Percentiles rank a stretch among this genome's conserved stretches.
These are phyloP conservation scores for Ehretia macrophylla DNA, from an alignment of 257 asterid species.

Conservation along the genomic window DNA sequence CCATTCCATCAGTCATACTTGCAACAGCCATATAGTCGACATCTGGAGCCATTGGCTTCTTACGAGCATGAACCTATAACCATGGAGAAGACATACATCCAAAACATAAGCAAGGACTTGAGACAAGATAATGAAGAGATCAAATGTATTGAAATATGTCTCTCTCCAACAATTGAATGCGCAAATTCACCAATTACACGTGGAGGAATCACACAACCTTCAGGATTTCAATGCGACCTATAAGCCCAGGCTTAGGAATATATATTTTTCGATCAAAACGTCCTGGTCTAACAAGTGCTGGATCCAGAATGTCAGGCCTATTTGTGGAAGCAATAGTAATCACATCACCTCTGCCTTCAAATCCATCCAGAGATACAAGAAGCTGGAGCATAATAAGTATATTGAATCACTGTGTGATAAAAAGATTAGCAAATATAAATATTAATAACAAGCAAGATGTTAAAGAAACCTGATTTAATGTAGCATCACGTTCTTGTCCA, in stretches of 20 bases:
- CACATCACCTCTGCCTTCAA: constrained; percentile 97
- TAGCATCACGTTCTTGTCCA: constrained; percentile 98
- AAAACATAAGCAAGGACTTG: not conserved
- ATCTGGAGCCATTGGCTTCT: constrained; percentile 88
- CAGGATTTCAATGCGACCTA: constrained; percentile 85
- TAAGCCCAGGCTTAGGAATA: constrained; percentile 90
- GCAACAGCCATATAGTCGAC: constrained; percentile 89
- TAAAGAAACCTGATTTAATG: constrained; percentile 80
- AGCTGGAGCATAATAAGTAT: constrained; percentile 57
- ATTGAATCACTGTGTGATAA: constrained; percentile 18
- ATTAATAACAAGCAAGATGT: constrained; percentile 11
- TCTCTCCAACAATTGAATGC: not conserved
- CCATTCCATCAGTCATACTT: constrained; percentile 88
- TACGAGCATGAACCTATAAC: constrained; percentile 87
- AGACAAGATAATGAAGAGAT: not conserved
- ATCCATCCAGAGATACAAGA: constrained; percentile 94
- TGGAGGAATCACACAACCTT: constrained; percentile 46
- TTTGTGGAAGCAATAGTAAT: constrained; percentile 98
- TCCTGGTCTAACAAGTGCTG: constrained; percentile 97
- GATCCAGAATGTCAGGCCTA: constrained; percentile 94
- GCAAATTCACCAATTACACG: constrained; percentile 7
- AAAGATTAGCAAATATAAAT: constrained; percentile 15
- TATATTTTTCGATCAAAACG: constrained; percentile 86
- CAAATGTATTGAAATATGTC: not conserved
- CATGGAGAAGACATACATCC: constrained; percentile 7